These are phyloP conservation scores for Kodamaea kakaduensis DNA, from an alignment of 805 yeast genomes.

Conservation along the genomic window DNA sequence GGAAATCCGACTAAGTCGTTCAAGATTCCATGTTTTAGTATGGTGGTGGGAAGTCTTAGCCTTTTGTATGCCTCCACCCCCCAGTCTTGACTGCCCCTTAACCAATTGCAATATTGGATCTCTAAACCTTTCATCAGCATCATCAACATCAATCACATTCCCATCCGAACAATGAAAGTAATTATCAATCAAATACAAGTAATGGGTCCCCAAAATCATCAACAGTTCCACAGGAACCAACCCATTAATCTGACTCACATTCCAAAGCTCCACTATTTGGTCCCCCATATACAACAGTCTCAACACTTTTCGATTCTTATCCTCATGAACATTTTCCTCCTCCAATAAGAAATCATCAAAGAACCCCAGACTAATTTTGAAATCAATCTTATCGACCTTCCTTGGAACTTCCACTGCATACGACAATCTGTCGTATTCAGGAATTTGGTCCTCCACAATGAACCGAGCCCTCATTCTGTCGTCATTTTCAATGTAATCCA, in stretches of 20 bases:
- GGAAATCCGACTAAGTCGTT: slow-evolving; percentile 57
- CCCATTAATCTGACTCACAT: slow-evolving; percentile 71
- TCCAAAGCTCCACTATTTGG: slow-evolving; percentile 66
- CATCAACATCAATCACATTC: slow-evolving; percentile 57
- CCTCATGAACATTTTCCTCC: slow-evolving; percentile 38
- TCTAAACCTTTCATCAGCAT: slow-evolving; percentile 57
- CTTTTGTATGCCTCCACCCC: slow-evolving; percentile 49
- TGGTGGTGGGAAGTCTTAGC: slow-evolving; percentile 30
- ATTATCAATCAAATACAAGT: slow-evolving; percentile 65
- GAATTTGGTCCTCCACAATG: slow-evolving; percentile 48
- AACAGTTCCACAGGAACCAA: slow-evolving; percentile 74
- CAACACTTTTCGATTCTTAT: slow-evolving; percentile 69
- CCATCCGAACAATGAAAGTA: slow-evolving; percentile 56
- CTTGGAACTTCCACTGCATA: slow-evolving; percentile 41
- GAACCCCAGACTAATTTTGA: slow-evolving; percentile 10
- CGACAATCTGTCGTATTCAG: slow-evolving; percentile 41
- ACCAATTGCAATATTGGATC: slow-evolving; percentile 70
- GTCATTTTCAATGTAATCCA: slow-evolving; percentile 68
- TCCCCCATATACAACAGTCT: slow-evolving; percentile 69
- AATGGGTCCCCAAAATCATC: slow-evolving; percentile 61
- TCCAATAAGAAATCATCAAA: not conserved
- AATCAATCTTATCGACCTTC: not conserved
- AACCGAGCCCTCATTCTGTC: slow-evolving; percentile 64
- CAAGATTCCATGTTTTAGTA: slow-evolving; percentile 57
- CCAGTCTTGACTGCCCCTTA: slow-evolving; percentile 43